These are phyloP conservation scores for Diutina sp. DNA, from an alignment of 1,139 yeast species.

Conservation along the genomic window DNA sequence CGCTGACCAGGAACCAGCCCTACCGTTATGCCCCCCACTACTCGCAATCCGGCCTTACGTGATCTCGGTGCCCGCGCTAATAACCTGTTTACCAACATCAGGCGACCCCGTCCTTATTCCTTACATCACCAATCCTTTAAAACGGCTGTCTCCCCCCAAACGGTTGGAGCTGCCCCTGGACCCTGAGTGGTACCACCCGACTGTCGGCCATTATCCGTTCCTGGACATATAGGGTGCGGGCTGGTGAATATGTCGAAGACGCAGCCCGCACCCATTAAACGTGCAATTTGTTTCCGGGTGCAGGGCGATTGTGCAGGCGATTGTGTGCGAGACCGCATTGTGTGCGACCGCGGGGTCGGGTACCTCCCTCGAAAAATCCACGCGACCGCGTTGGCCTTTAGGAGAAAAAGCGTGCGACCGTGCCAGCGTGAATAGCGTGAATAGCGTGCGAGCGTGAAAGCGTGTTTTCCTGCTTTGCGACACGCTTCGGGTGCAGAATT, in stretches of 20 bases:
- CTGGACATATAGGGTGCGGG: neutral
- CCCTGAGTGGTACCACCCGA: neutral
- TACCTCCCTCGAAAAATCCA: neutral
- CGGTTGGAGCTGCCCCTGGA: neutral
- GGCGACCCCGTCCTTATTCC: no score
- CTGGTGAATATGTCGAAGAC: neutral
- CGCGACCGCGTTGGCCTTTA: neutral
- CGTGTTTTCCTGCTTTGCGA: no score
- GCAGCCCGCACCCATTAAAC: neutral
- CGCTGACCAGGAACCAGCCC: neutral
- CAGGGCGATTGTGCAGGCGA: neutral
- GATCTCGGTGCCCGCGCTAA: no score
- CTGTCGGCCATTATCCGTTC: neutral
- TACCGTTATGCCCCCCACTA: neutral
- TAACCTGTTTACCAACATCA: no score
- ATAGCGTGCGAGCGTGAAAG: no score
- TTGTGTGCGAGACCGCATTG: neutral
- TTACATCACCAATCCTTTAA: no score
- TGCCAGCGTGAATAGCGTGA: no score
- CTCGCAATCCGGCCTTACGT: neutral
- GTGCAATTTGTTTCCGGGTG: neutral
- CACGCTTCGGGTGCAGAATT: no score
- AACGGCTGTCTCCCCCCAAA: no score
- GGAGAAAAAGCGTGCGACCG: no score
- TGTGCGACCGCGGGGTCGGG: neutral